Conservation (phyloP, 352 stramenopile species). For the Aphanomyces cochlioides region DNA sequence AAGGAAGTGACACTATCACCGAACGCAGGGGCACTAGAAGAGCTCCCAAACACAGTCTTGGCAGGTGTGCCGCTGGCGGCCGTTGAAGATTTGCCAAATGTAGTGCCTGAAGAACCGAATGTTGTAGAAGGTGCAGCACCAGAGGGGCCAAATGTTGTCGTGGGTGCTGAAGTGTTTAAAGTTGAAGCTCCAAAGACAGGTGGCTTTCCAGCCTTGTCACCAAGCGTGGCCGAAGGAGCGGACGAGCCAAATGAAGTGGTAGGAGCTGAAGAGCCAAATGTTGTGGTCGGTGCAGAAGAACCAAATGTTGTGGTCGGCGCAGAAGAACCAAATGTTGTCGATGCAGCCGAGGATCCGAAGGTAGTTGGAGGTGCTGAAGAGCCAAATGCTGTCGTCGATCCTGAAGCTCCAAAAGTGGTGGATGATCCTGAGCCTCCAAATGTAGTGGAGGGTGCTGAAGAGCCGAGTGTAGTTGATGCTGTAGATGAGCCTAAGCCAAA, state of each 20-base stretch:
- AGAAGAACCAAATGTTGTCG: not conserved
- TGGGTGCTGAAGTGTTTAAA: not conserved
- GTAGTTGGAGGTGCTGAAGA: too few species aligned
- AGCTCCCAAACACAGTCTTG: not conserved
- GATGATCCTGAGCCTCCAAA: not conserved
- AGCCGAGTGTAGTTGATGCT: conserved; percentile 6
- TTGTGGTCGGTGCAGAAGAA: not conserved
- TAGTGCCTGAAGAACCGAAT: not conserved
- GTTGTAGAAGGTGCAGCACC: not conserved
- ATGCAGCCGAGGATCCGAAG: too few species aligned
- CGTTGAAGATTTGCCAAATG: conserved; percentile 4
- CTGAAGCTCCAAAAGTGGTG: too few species aligned
- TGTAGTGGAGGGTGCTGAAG: not conserved
- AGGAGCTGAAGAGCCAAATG: not conserved
- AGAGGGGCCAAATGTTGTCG: not conserved
- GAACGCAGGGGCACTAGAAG: not conserved
- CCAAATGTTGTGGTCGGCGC: not conserved
- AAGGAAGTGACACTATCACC: conserved; percentile 13
- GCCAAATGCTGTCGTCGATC: too few species aligned
- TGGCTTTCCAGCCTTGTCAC: too few species aligned
- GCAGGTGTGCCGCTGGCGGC: not conserved
- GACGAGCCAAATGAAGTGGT: too few species aligned
- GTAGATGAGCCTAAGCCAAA: not conserved
- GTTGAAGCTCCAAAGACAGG: too few species aligned
- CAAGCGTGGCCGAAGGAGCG: too few species aligned